Conservation (phyloP, 1,284 basidiomycete genomes). For the Cryptococcus amylolentus region DNA sequence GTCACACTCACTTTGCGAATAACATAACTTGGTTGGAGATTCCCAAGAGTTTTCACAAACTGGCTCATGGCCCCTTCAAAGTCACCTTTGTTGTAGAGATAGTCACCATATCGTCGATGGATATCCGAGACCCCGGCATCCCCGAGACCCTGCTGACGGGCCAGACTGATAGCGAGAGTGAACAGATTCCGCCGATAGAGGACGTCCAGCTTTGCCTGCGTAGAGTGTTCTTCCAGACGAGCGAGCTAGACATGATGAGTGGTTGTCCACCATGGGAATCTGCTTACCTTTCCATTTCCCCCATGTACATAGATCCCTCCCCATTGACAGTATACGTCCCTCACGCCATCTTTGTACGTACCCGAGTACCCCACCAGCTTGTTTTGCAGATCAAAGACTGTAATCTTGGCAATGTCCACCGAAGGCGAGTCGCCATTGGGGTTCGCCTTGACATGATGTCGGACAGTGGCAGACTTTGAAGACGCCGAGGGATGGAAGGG, state of each 20-base stretch:
- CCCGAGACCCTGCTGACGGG: constrained; percentile 69
- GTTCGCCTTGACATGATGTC: constrained; percentile 59
- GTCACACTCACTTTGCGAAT: constrained; percentile 73
- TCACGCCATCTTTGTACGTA: constrained; percentile 72
- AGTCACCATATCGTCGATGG: constrained; percentile 83
- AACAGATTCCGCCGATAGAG: constrained; percentile 74
- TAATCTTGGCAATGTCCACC: constrained; percentile 75
- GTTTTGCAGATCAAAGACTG: constrained; percentile 88
- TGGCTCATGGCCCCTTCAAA: constrained; percentile 91
- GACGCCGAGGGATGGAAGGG: constrained; percentile 67
- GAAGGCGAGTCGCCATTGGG: constrained; percentile 24
- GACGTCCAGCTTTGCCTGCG: constrained; percentile 71
- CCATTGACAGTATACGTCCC: constrained; percentile 75
- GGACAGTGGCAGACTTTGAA: constrained; percentile 67
- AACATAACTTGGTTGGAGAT: constrained; percentile 89
- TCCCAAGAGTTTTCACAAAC: constrained; percentile 84
- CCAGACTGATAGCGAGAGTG: constrained; percentile 64
- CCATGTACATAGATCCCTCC: constrained; percentile 70
- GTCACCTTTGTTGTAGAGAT: constrained; percentile 85
- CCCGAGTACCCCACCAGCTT: constrained; percentile 82
- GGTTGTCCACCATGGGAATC: too few relatives aligned
- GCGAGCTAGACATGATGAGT: constrained; percentile 56
- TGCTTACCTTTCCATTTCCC: constrained; percentile 66
- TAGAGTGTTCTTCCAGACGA: constrained; percentile 73
- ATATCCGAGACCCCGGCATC: constrained; percentile 75